A percentile compares a stretch with the other conserved stretches of the same genome.
Conservation (phyloP, 441 rosid genomes). For the Jatropha podagrica region DNA sequence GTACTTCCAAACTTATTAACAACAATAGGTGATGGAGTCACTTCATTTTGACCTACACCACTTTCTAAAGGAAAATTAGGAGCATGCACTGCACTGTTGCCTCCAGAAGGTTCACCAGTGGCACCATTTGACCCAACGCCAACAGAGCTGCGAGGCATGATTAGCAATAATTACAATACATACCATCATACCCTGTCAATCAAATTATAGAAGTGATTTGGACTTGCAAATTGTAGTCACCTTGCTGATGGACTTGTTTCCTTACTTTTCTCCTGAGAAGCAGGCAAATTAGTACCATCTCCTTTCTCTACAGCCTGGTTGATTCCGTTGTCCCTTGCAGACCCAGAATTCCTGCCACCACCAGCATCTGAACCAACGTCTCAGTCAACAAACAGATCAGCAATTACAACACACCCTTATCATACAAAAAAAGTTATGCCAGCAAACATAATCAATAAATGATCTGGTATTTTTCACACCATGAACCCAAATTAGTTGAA, state of each 20-base stretch:
- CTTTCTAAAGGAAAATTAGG: constrained; percentile 37
- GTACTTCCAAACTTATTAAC: constrained; percentile 35
- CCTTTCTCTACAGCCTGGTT: constrained; percentile 58
- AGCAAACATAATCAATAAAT: neutral
- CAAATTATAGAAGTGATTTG: constrained; percentile 9
- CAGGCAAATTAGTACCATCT: constrained; percentile 40
- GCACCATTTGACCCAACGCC: constrained; percentile 49
- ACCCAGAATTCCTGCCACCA: constrained; percentile 49
- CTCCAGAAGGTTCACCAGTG: constrained; percentile 44
- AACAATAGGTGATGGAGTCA: constrained; percentile 35
- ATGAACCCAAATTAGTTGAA: neutral
- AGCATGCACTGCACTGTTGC: constrained; percentile 30
- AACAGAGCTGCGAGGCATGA: constrained; percentile 45
- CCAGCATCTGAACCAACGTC: constrained; percentile 58
- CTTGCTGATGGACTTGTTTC: constrained; percentile 45
- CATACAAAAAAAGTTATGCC: constrained; percentile 11
- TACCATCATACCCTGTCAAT: constrained; percentile 10
- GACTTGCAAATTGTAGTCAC: constrained; percentile 34
- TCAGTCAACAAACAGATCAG: constrained; percentile 25
- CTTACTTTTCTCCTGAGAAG: constrained; percentile 51
- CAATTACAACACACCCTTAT: constrained; percentile 7
- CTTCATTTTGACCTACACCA: constrained; percentile 38
- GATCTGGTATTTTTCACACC: neutral
- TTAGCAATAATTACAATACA: constrained; percentile 17
- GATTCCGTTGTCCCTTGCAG: constrained; percentile 52